phyloP scores from a whole-genome alignment of 768 basidiomycete species.

The Agaricus blazei region DNA sequence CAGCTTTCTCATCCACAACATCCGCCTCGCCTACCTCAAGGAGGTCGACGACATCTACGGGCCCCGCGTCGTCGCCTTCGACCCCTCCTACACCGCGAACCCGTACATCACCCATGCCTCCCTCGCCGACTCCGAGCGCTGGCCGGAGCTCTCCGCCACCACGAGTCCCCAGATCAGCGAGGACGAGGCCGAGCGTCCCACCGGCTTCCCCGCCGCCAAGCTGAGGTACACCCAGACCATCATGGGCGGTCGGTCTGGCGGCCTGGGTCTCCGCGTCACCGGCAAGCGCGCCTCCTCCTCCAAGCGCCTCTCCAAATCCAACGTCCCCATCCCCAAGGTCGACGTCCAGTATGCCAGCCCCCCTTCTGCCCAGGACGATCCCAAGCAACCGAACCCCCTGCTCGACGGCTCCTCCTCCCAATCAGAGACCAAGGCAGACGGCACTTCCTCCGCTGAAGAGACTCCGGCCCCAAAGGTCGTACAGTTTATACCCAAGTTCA shows the following conservation, averaged over 20 bases:
- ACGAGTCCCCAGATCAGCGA: conserved; percentile 69
- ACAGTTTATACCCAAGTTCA: conserved; percentile 74
- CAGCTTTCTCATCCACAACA: conserved; percentile 74
- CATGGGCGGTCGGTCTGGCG: conserved; percentile 70
- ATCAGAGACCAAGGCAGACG: conserved; percentile 35
- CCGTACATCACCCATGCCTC: conserved; percentile 79
- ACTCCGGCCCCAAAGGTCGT: conserved; percentile 44
- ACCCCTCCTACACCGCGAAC: conserved; percentile 72
- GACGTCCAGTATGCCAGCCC: conserved; percentile 29
- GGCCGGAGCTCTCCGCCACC: conserved; percentile 80
- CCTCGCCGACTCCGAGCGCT: conserved; percentile 71
- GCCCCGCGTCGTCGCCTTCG: conserved; percentile 72
- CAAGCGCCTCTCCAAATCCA: conserved; percentile 40
- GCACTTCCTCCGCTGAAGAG: conserved; percentile 35
- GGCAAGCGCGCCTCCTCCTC: conserved; percentile 56
- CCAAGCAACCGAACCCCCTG: conserved; percentile 1
- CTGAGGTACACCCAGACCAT: conserved; percentile 89
- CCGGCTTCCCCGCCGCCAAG: conserved; percentile 44
- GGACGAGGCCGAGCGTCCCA: conserved; percentile 52
- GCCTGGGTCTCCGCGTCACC: conserved; percentile 69
- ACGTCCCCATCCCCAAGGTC: conserved; percentile 12
- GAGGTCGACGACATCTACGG: conserved; percentile 86
- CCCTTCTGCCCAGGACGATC: conserved; percentile 27
- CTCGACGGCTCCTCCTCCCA: conserved; percentile 19
- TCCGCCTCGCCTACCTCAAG: conserved; percentile 85